These are phyloP conservation scores for Yamadazyma mexicana DNA, from an alignment of 1,139 yeast species.

Conservation along the genomic window DNA sequence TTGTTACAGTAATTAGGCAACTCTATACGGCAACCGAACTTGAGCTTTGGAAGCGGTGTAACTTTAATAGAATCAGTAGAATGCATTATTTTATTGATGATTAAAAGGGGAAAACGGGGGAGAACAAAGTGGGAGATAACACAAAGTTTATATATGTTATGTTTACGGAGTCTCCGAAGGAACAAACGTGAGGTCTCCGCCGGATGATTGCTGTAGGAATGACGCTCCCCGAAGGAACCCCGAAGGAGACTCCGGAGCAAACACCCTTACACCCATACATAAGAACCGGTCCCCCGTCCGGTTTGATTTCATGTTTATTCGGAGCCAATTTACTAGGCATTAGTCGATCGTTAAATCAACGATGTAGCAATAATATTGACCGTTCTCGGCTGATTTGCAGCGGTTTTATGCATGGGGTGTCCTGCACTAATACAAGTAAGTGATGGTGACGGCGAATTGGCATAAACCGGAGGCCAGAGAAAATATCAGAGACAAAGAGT, in stretches of 20 bases:
- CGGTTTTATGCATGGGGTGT: too few species aligned
- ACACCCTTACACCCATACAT: constrained; percentile 5
- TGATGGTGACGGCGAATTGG: too few species aligned
- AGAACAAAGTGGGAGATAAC: neutral
- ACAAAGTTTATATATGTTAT: constrained; percentile 1
- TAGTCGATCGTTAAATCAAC: too few species aligned
- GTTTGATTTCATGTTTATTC: neutral
- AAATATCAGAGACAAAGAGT: too few species aligned
- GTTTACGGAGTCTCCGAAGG: neutral
- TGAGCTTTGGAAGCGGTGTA: constrained; percentile 50
- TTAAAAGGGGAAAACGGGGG: too few species aligned
- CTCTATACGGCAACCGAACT: constrained; percentile 66
- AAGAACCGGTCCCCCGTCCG: constrained; percentile 5
- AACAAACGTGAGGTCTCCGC: neutral
- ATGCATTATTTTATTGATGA: constrained; percentile 10
- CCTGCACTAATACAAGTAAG: too few species aligned
- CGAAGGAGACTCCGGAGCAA: constrained; percentile 3
- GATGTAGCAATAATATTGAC: too few species aligned
- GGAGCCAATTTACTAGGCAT: neutral
- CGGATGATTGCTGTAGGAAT: neutral
- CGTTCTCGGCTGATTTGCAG: neutral
- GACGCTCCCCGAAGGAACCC: neutral
- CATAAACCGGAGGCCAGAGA: too few species aligned
- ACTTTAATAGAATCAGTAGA: constrained; percentile 28
- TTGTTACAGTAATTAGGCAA: constrained; percentile 64